Conservation (phyloP, 495 filamentous ascomycete species). For the Penicillium parvum region DNA sequence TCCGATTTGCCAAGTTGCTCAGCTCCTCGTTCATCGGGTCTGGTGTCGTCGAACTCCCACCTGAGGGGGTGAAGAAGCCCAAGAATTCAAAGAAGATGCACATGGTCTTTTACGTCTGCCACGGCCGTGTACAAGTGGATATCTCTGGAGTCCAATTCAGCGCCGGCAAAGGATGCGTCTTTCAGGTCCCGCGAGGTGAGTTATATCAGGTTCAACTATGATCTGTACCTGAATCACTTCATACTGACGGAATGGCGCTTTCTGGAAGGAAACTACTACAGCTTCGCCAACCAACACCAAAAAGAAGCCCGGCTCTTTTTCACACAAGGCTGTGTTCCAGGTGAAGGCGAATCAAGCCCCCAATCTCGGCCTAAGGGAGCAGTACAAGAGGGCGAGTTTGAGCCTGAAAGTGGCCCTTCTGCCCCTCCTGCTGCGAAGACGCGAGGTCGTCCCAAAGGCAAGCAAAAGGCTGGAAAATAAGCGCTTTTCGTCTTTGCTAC, state of each 20-base stretch:
- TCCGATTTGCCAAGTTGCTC: slow-evolving; percentile 82
- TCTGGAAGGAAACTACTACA: slow-evolving; percentile 73
- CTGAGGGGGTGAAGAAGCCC: slow-evolving; percentile 71
- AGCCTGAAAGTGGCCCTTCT: slow-evolving; percentile 13
- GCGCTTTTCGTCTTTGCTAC: not conserved
- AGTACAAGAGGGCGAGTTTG: slow-evolving; percentile 28
- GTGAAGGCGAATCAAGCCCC: slow-evolving; percentile 28
- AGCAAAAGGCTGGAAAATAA: slow-evolving; percentile 35
- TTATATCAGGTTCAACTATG: too few relatives aligned
- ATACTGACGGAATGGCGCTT: slow-evolving; percentile 1
- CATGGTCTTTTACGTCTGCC: slow-evolving; percentile 86
- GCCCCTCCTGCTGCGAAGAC: slow-evolving; percentile 15
- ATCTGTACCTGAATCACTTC: too few relatives aligned
- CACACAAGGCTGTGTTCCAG: slow-evolving; percentile 66
- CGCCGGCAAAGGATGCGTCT: slow-evolving; percentile 81
- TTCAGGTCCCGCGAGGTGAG: slow-evolving; percentile 91
- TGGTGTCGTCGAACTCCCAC: slow-evolving; percentile 83
- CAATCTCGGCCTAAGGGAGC: slow-evolving; percentile 18
- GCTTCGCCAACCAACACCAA: slow-evolving; percentile 67
- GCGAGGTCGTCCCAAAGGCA: slow-evolving; percentile 39
- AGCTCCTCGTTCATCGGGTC: slow-evolving; percentile 79
- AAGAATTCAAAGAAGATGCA: slow-evolving; percentile 94
- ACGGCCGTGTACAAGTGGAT: slow-evolving; percentile 73
- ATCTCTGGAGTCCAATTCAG: slow-evolving; percentile 69
- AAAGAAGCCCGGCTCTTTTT: slow-evolving; percentile 75